Base-by-base conservation (phyloP, 2,329 filamentous ascomycete species). In the Colletotrichum tropicicola region DNA sequence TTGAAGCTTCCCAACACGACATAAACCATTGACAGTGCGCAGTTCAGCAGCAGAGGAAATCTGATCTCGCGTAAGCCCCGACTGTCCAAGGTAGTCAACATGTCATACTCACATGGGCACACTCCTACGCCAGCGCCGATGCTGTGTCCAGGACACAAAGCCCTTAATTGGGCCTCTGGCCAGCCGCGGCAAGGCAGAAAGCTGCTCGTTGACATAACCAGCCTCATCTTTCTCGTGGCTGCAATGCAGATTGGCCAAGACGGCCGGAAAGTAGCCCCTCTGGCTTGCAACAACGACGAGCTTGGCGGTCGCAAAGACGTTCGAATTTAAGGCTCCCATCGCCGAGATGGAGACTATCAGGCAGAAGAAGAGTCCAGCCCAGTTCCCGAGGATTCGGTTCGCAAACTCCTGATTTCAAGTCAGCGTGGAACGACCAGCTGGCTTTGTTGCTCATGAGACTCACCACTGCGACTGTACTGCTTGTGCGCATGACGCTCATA, bases 231-330 rank as follows among this genome's bases (percentile, higher is more conserved):
- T 68, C 59, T 71, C 68, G 48, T 69, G 68, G 35, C 59, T 55
- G 67, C 71, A 72, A 54, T 73, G 71, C 41, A 72, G 49, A 68
- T 72, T 74, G 53, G 69, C 70, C 54, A 73, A 56, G 30, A 72
- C 54, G 19, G 63, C 63, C 49, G 72, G 71, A 32, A 73, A 70
- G 66, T 72, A 74, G 56, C 69, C 66, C 64, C 73, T 71, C 55
- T 71, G 69, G 39, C 70, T 72, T 27, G 77, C 79, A 51, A 77
- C 77, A 45, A 80, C 76, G 39, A 73, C 78, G 32, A 83, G 73
- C 65, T 78, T 78, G 37, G 79, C 77, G 3, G 77, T 75, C 15
- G 80, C 75, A 70, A 83, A 83, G 49, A 82, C 72, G 60, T 81
- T 82, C 60, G 78, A 77, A 41, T 80, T 80, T 21, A 82, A 74